Evolutionary conservation across 345 rosid species (phyloP).

Genomic region (Viola odorata): DNA sequence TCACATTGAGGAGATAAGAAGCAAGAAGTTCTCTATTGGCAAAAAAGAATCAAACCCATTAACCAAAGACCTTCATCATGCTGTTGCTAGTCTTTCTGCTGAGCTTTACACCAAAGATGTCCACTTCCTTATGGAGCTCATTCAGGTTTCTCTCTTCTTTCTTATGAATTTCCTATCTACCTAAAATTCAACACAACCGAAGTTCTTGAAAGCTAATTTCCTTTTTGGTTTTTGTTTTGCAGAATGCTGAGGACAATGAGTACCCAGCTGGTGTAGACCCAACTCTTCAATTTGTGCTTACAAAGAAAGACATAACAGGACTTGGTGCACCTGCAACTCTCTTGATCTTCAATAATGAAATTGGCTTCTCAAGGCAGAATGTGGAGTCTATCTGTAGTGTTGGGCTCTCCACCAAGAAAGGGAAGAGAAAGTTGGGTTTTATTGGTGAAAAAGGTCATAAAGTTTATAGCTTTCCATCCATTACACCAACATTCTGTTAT

Average conservation of each 20-base stretch:
- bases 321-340: too few species aligned
- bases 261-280: constrained; percentile 12
- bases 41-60: neutral
- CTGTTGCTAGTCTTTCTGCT: constrained; percentile 9
- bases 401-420: constrained; percentile 11
- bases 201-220: neutral
- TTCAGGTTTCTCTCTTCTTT: neutral
- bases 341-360: too few species aligned
- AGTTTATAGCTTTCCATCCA: too few species aligned
- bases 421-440: constrained; percentile 5
- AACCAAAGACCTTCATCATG: neutral
- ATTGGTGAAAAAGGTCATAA: constrained; percentile 13
- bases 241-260: constrained; percentile 19
- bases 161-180: neutral
- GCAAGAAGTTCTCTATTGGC: neutral
- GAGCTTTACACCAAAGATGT: constrained; percentile 13
- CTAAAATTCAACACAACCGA: neutral
- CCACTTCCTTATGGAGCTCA: constrained; percentile 2
- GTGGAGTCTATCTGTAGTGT: constrained; percentile 14
- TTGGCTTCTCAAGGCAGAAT: constrained; percentile 8
- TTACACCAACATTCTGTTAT: too few species aligned
- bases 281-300: constrained; percentile 12
- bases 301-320: neutral
- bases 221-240: neutral
- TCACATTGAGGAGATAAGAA: neutral